Conservation (phyloP, 2,329 filamentous ascomycete species). For the Trichophyton rubrum region DNA sequence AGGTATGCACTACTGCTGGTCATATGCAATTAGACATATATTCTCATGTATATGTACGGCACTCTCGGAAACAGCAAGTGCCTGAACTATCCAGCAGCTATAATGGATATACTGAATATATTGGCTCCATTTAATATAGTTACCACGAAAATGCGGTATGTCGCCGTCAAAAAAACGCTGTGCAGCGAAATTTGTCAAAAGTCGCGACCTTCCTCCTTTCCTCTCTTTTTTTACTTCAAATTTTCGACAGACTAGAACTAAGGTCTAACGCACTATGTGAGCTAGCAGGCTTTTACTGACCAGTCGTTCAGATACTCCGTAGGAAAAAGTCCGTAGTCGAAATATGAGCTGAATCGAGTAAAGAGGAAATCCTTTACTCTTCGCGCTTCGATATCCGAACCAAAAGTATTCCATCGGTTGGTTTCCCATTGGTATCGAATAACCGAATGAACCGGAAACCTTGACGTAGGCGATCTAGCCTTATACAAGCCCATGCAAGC, state of each 20-base stretch:
- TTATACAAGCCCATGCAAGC: slow-evolving; percentile 78
- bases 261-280: background rate
- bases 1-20: background rate
- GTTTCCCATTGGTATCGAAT: slow-evolving; percentile 53
- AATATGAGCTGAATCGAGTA: background rate
- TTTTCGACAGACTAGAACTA: background rate
- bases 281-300: background rate
- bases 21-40: background rate
- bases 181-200: too few relatives aligned
- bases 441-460: slow-evolving; percentile 71
- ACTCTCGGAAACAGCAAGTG: background rate
- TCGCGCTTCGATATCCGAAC: slow-evolving; percentile 55
- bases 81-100: background rate
- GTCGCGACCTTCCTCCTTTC: background rate
- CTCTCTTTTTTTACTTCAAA: background rate
- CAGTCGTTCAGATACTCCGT: background rate
- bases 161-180: background rate
- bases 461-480: slow-evolving; percentile 63
- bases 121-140: slow-evolving; percentile 1
- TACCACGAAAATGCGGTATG: background rate
- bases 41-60: background rate
- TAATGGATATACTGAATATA: background rate
- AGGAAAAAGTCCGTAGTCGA: background rate
- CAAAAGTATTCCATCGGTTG: slow-evolving; percentile 57
- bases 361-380: background rate